Evolutionary conservation across 2,329 filamentous ascomycete genomes (phyloP).

Genomic region (Tolypocladium capitatum): DNA sequence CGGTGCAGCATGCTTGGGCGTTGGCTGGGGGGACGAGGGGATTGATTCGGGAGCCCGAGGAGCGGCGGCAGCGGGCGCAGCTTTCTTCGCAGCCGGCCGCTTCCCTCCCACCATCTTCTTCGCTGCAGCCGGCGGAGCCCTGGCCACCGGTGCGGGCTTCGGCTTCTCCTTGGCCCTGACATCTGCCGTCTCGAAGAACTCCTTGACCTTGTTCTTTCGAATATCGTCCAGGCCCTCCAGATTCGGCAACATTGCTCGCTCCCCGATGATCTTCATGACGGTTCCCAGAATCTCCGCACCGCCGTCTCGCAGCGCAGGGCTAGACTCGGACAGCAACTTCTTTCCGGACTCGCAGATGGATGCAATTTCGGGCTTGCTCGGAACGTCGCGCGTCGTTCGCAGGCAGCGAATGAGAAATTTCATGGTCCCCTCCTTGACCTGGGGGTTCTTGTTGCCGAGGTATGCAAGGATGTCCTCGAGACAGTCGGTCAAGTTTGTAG

Average conservation of each 20-base stretch:
- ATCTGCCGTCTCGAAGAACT: conserved; percentile 58
- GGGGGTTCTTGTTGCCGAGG: conserved; percentile 87
- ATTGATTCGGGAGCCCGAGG: conserved; percentile 30
- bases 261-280: conserved; percentile 96
- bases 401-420: conserved; percentile 86
- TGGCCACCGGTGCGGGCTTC: conserved; percentile 57
- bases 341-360: conserved; percentile 79
- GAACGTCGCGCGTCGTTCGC: conserved; percentile 69
- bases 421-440: conserved; percentile 91
- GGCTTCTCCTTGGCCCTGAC: conserved; percentile 53
- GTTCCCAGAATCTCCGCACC: conserved; percentile 89
- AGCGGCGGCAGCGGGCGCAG: conserved; percentile 26
- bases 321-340: conserved; percentile 82
- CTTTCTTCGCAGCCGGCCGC: conserved; percentile 31
- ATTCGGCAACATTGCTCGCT: conserved; percentile 86
- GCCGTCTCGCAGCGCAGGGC: conserved; percentile 70
- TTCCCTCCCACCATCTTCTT: conserved; percentile 34
- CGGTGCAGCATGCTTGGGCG: conserved; percentile 32
- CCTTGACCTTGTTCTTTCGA: conserved; percentile 88
- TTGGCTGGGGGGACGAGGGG: conserved; percentile 44
- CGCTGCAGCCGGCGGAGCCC: conserved; percentile 30
- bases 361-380: conserved; percentile 70
- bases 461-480: conserved; percentile 83
- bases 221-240: conserved; percentile 91
- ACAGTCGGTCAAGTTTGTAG: conserved; percentile 67